A percentile compares a stretch with the other conserved stretches of the same genome.
These are phyloP conservation scores for Penicillium lagena DNA, from an alignment of 495 filamentous ascomycete genomes.

Conservation along the genomic window DNA sequence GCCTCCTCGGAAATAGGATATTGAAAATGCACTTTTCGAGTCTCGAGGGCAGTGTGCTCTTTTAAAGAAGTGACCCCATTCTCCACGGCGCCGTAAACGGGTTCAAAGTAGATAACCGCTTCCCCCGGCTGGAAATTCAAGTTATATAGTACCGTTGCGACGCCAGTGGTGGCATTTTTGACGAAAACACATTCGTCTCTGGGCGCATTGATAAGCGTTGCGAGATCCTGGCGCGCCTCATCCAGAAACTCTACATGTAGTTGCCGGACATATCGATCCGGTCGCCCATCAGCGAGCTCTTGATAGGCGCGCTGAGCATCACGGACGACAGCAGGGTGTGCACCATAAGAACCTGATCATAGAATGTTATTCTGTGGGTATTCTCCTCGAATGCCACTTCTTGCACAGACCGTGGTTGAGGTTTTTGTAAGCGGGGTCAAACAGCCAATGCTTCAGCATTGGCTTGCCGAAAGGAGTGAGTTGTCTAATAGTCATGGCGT, in stretches of 20 bases:
- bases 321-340: conserved; percentile 57
- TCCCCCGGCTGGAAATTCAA: conserved; percentile 54
- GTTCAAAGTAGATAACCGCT: conserved; percentile 61
- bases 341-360: conserved; percentile 67
- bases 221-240: conserved; percentile 55
- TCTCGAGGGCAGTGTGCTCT: conserved; percentile 46
- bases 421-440: conserved; percentile 61
- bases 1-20: conserved; percentile 58
- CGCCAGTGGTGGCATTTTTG: conserved; percentile 71
- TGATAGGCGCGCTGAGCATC: conserved; percentile 52
- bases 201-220: conserved; percentile 57
- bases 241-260: conserved; percentile 53
- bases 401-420: conserved; percentile 69
- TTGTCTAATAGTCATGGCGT: not conserved
- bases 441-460: conserved; percentile 64
- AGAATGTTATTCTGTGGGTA: not conserved
- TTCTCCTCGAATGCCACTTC: no score
- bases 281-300: conserved; percentile 51
- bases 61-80: conserved; percentile 62
- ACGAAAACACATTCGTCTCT: conserved; percentile 65
- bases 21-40: conserved; percentile 32
- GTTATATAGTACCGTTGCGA: conserved; percentile 78
- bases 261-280: conserved; percentile 72
- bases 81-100: conserved; percentile 70
- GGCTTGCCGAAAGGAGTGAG: conserved; percentile 47